Conservation (phyloP, 2,329 filamentous ascomycete species). For the Arachnomyces sp. region DNA sequence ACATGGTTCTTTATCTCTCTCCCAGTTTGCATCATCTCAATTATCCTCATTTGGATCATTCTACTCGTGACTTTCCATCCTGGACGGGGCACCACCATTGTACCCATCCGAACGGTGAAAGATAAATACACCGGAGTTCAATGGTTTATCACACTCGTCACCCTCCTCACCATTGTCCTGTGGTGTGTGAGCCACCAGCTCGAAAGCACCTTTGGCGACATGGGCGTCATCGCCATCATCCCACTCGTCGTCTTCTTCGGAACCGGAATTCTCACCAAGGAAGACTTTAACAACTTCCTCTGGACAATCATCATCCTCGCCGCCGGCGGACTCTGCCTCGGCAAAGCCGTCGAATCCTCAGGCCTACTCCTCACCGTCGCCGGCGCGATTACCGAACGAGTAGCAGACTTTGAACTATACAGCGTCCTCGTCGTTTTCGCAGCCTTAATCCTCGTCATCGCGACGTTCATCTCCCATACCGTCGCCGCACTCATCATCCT, state of each 20-base stretch:
- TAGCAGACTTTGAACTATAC: conserved; percentile 76
- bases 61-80: conserved; percentile 81
- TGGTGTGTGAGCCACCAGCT: conserved; percentile 93
- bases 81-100: conserved; percentile 75
- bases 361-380: conserved; percentile 88
- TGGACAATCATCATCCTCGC: conserved; percentile 99
- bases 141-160: conserved; percentile 84
- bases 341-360: conserved; percentile 89
- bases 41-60: conserved; percentile 81
- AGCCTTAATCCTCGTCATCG: conserved; percentile 76
- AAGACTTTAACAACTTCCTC: conserved; percentile 99
- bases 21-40: conserved; percentile 82
- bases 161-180: conserved; percentile 72
- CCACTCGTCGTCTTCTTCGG: conserved; percentile 95
- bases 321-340: conserved; percentile 82
- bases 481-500: conserved; percentile 93
- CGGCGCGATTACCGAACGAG: conserved; percentile 61
- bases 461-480: conserved; percentile 96
- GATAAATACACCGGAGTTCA: conserved; percentile 83
- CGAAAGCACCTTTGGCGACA: conserved; percentile 83
- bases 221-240: conserved; percentile 96
- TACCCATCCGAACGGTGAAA: conserved; percentile 81
- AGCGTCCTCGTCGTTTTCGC: conserved; percentile 81
- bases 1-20: conserved; percentile 96
- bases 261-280: conserved; percentile 90